A percentile compares a stretch with the other conserved stretches of the same genome.
phyloP scores from a whole-genome alignment of 805 yeast genomes.

The Pichia exigua region DNA sequence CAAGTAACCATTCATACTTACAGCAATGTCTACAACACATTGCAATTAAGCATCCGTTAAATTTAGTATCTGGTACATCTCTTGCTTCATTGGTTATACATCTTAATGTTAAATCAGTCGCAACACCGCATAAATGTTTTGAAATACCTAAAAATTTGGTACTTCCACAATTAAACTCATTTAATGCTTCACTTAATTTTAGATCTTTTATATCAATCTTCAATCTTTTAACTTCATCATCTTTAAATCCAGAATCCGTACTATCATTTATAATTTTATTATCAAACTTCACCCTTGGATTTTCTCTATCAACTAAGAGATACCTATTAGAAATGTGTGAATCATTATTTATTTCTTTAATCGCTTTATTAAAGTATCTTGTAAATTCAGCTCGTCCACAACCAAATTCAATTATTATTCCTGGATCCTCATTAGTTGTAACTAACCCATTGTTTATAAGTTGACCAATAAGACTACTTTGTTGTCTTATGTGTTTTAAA shows the following conservation, averaged over 20 bases:
- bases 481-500: constrained; percentile 76
- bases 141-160: constrained; percentile 51
- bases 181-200: constrained; percentile 38
- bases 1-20: constrained; percentile 45
- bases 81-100: constrained; percentile 37
- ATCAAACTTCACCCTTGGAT: constrained; percentile 74
- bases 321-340: constrained; percentile 22
- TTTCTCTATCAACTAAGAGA: constrained; percentile 67
- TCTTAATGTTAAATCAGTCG: constrained; percentile 76
- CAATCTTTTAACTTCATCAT: constrained; percentile 33
- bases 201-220: constrained; percentile 80
- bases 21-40: constrained; percentile 93
- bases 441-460: constrained; percentile 38
- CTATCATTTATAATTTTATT: constrained; percentile 53
- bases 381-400: constrained; percentile 86
- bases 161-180: constrained; percentile 12
- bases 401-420: constrained; percentile 68
- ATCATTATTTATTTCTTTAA: constrained; percentile 12
- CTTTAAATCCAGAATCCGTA: constrained; percentile 16
- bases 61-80: constrained; percentile 11
- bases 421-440: constrained; percentile 14
- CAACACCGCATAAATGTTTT: constrained; percentile 89
- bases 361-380: constrained; percentile 43
- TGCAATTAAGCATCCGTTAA: constrained; percentile 65
- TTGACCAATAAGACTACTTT: constrained; percentile 70